These are phyloP conservation scores for Stephania cephalantha DNA, from an alignment of 164 flowering plant genomes.

Conservation along the genomic window DNA sequence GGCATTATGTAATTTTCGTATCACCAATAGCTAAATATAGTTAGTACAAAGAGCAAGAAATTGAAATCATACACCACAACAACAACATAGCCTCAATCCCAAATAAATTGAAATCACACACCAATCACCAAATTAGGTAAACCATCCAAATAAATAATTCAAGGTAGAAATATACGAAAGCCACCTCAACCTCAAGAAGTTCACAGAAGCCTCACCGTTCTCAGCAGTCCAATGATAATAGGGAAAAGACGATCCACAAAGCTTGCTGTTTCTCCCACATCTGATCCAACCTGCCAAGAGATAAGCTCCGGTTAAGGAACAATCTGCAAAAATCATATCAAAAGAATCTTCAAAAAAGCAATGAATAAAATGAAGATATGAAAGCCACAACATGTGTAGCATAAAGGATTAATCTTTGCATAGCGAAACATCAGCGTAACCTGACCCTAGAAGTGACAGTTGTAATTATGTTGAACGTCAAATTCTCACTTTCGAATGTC, in stretches of 20 bases:
- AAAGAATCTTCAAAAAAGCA: not conserved
- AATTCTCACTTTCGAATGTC: not conserved
- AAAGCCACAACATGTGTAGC: not conserved
- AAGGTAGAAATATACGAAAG: not conserved
- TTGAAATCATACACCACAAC: too few species aligned
- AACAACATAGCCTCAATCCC: too few species aligned
- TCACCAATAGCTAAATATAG: too few species aligned
- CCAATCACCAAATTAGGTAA: too few species aligned
- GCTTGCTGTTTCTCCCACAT: slow-evolving; percentile 59
- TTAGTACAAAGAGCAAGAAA: too few species aligned
- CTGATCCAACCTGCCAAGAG: slow-evolving; percentile 50
- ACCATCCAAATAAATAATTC: not conserved
- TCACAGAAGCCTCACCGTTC: slow-evolving; percentile 63
- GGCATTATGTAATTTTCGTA: too few species aligned
- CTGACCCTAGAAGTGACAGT: not conserved
- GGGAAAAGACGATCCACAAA: slow-evolving; percentile 89
- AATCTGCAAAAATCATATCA: not conserved
- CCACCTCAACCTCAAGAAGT: not conserved
- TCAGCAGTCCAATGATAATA: slow-evolving; percentile 80
- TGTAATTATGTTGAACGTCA: not conserved
- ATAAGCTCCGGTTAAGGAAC: slow-evolving; percentile 5
- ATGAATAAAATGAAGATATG: not conserved
- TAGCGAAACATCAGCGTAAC: not conserved
- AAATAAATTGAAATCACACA: too few species aligned
- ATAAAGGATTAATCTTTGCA: not conserved